Evolutionary conservation across 1,284 basidiomycete genomes (phyloP).

Genomic region (Puccinia novopanici): DNA sequence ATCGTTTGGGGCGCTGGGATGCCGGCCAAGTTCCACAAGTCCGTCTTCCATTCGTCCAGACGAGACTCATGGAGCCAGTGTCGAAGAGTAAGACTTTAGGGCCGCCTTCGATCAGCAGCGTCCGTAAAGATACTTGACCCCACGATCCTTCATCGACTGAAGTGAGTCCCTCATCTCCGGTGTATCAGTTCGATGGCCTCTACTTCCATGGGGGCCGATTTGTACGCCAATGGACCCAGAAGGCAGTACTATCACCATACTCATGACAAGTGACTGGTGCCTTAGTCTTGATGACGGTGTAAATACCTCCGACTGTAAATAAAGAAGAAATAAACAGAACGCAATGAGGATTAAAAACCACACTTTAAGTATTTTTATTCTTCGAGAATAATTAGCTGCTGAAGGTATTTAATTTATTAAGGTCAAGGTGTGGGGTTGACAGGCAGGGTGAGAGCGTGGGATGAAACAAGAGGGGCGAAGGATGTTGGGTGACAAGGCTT

Average conservation of each 20-base stretch:
- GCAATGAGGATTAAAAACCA: background rate
- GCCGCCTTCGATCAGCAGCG: constrained; percentile 94
- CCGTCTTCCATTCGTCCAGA: constrained; percentile 96
- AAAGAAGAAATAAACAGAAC: background rate
- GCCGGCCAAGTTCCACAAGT: constrained; percentile 95
- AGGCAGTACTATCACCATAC: constrained; percentile 79
- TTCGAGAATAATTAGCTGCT: no score
- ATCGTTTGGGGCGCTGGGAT: constrained; percentile 95
- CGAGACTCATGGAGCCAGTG: constrained; percentile 79
- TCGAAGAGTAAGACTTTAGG: constrained; percentile 94
- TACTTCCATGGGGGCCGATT: constrained; percentile 97
- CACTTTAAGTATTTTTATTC: no score
- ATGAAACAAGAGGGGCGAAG: background rate
- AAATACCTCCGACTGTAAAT: constrained; percentile 82
- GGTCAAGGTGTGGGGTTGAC: no score
- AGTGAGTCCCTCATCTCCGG: constrained; percentile 64
- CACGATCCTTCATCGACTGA: constrained; percentile 76
- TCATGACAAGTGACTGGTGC: constrained; percentile 94
- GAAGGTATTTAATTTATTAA: no score
- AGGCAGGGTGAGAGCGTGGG: no score
- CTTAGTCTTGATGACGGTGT: constrained; percentile 99
- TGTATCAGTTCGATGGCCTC: constrained; percentile 74
- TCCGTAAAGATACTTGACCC: constrained; percentile 91
- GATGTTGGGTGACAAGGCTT: background rate
- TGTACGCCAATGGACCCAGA: constrained; percentile 92